Percentiles rank a stretch among this genome's conserved stretches.
These are phyloP conservation scores for Thalassiosira profunda DNA, from an alignment of 108 stramenopile species.

Conservation along the genomic window DNA sequence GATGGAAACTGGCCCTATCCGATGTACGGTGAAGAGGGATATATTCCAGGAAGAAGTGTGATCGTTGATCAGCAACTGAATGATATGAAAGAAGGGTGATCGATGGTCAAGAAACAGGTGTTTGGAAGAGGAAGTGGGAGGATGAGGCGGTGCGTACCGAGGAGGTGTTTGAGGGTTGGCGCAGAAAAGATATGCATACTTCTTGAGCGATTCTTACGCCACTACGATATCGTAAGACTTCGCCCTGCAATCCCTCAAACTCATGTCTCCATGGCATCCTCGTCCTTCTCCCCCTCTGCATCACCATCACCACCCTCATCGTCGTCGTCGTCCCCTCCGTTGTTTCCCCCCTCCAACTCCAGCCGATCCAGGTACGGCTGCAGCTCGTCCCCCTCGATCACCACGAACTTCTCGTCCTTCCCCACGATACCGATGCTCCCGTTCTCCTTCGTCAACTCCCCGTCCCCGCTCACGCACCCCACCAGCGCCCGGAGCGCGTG, in stretches of 20 bases:
- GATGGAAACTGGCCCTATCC: no score
- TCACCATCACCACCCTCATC: constrained; percentile 66
- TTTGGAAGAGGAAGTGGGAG: no score
- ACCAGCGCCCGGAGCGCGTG: constrained; percentile 96
- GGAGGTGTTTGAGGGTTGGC: no score
- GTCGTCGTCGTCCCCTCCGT: constrained; percentile 26
- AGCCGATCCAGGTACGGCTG: constrained; percentile 86
- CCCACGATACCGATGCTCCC: constrained; percentile 86
- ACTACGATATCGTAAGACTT: neutral
- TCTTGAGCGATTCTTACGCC: neutral
- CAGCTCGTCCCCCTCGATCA: constrained; percentile 87
- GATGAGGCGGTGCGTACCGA: no score
- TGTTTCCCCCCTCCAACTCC: constrained; percentile 75
- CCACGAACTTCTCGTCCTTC: constrained; percentile 68
- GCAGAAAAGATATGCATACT: no score
- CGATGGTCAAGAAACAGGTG: no score
- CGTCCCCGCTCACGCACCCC: constrained; percentile 92
- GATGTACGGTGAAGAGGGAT: no score
- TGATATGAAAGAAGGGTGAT: no score
- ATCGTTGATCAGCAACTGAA: no score
- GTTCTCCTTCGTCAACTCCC: constrained; percentile 92
- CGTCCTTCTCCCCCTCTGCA: constrained; percentile 50
- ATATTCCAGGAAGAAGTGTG: no score
- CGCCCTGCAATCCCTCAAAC: neutral
- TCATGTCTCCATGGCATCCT: constrained; percentile 53